Percentiles rank a stretch among this genome's conserved stretches.
These are phyloP conservation scores for Inosperma sp. DNA, from an alignment of 768 basidiomycete species.

Conservation along the genomic window DNA sequence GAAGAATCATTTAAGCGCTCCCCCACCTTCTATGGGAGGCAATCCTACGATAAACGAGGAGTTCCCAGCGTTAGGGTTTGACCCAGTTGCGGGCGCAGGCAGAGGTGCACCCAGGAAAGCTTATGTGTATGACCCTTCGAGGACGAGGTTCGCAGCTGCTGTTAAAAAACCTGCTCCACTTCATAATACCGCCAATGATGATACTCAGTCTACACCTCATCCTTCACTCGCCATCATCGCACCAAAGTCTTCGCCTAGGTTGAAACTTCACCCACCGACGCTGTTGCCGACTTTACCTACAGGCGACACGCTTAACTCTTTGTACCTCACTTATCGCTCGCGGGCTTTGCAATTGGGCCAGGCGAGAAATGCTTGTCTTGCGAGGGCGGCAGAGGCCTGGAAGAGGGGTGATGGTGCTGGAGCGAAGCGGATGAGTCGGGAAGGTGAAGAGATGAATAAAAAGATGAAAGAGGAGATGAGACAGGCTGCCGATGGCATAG, in stretches of 20 bases:
- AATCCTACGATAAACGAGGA: slow-evolving; percentile 45
- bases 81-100: slow-evolving; percentile 36
- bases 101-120: slow-evolving; percentile 45
- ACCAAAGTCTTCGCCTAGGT: slow-evolving; percentile 76
- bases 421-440: slow-evolving; percentile 89
- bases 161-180: slow-evolving; percentile 65
- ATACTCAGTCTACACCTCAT: slow-evolving; percentile 54
- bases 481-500: slow-evolving; percentile 81
- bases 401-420: slow-evolving; percentile 91
- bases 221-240: slow-evolving; percentile 70
- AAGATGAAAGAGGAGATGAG: slow-evolving; percentile 87
- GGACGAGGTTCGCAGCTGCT: slow-evolving; percentile 87
- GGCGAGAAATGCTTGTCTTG: slow-evolving; percentile 89
- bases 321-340: slow-evolving; percentile 88
- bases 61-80: slow-evolving; percentile 64
- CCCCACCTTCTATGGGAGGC: slow-evolving; percentile 29
- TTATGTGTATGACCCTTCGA: slow-evolving; percentile 64
- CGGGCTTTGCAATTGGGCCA: slow-evolving; percentile 90
- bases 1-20: slow-evolving; percentile 49
- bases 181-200: slow-evolving; percentile 34
- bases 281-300: slow-evolving; percentile 87
- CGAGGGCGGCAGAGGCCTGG: slow-evolving; percentile 95
- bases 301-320: slow-evolving; percentile 67
- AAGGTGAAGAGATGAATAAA: slow-evolving; percentile 89
- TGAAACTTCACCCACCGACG: slow-evolving; percentile 77